phyloP scores from a whole-genome alignment of 306 rosid genomes.

The Sicyos edulis region DNA sequence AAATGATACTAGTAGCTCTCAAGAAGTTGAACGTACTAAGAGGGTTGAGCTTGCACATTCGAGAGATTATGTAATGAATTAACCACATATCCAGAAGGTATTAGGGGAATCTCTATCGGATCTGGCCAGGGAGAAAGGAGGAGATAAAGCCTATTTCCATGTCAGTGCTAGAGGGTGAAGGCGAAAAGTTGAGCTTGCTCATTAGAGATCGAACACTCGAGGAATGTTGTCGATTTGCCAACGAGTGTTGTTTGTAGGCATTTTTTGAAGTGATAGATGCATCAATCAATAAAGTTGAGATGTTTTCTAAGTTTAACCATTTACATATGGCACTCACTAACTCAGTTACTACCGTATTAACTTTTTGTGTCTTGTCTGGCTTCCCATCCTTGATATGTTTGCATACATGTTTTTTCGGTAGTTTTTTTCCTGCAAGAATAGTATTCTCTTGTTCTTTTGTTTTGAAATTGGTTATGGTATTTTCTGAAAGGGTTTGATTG shows the following conservation, averaged over 20 bases:
- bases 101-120: too few species aligned
- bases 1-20: too few species aligned
- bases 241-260: not conserved
- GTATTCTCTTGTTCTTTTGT: not conserved
- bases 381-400: constrained; percentile 3
- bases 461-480: not conserved
- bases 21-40: too few species aligned
- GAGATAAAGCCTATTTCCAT: too few species aligned
- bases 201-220: too few species aligned
- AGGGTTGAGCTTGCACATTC: too few species aligned
- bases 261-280: not conserved
- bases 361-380: not conserved
- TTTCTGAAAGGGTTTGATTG: constrained; percentile 15
- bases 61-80: too few species aligned
- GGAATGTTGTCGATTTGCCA: too few species aligned
- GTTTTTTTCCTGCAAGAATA: not conserved
- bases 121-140: too few species aligned
- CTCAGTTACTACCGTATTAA: not conserved
- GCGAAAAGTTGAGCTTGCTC: too few species aligned
- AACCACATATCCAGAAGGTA: too few species aligned
- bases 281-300: not conserved
- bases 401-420: not conserved
- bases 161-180: too few species aligned
- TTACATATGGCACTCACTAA: not conserved
- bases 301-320: not conserved